Percentiles rank a stretch among this genome's conserved stretches.
phyloP scores from a whole-genome alignment of 1,284 basidiomycete species.

The Irpex sp. region DNA sequence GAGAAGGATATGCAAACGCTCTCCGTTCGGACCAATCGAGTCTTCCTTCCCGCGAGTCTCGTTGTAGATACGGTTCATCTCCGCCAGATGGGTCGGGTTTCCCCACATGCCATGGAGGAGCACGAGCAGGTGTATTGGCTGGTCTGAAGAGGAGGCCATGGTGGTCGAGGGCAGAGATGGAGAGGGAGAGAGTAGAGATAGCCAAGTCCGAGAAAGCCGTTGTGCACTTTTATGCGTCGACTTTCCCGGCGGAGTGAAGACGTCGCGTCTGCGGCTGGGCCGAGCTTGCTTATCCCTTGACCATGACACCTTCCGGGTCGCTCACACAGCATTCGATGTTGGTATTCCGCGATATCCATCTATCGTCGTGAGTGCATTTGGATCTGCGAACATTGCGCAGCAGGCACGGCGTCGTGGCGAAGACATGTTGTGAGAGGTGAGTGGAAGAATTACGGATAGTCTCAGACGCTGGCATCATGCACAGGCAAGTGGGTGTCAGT shows the following conservation, averaged over 20 bases:
- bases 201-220: background rate
- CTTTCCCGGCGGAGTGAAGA: background rate
- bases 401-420: too few species aligned
- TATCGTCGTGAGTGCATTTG: background rate
- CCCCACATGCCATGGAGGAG: constrained; percentile 88
- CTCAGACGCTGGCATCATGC: too few species aligned
- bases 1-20: constrained; percentile 39
- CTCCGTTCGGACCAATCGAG: constrained; percentile 23
- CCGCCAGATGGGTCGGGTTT: constrained; percentile 50
- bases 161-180: background rate
- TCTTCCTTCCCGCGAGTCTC: constrained; percentile 29
- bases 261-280: background rate
- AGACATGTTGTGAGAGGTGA: too few species aligned
- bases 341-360: background rate
- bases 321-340: background rate
- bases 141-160: constrained; percentile 1
- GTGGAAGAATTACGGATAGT: too few species aligned
- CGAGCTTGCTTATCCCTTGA: background rate
- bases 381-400: too few species aligned
- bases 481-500: too few species aligned
- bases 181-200: background rate
- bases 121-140: constrained; percentile 35
- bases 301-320: background rate
- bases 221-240: background rate
- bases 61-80: constrained; percentile 40